phyloP scores from a whole-genome alignment of 1,284 basidiomycete genomes.

The Ustilago nuda region DNA sequence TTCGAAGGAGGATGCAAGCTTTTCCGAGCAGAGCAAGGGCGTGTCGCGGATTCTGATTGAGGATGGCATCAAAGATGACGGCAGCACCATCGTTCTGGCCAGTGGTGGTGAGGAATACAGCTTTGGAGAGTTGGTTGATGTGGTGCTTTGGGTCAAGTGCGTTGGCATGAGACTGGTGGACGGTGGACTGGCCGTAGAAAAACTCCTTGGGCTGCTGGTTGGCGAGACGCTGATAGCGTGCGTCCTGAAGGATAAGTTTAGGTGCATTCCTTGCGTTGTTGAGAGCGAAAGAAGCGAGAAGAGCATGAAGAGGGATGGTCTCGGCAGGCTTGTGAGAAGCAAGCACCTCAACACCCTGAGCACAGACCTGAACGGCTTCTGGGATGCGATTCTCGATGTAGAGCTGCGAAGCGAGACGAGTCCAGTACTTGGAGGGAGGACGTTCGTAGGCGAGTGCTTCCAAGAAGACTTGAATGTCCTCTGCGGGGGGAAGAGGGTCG shows the following conservation, averaged over 20 bases:
- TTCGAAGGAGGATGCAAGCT: conserved; percentile 62
- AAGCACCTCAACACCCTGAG: conserved; percentile 51
- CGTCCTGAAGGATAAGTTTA: conserved; percentile 61
- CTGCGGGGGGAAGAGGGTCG: conserved; percentile 59
- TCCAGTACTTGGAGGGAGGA: conserved; percentile 59
- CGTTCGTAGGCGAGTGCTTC: conserved; percentile 60
- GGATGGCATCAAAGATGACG: conserved; percentile 52
- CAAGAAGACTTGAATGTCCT: conserved; percentile 61
- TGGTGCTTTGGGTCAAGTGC: conserved; percentile 51
- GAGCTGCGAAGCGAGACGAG: conserved; percentile 57
- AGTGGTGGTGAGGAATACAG: conserved; percentile 46
- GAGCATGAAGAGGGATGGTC: conserved; percentile 49
- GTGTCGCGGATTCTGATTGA: conserved; percentile 50
- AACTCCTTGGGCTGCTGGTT: conserved; percentile 47
- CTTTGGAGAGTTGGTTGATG: conserved; percentile 51
- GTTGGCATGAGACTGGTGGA: conserved; percentile 40
- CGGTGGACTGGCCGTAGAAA: conserved; percentile 42
- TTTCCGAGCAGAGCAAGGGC: conserved; percentile 64
- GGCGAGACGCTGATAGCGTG: conserved; percentile 57
- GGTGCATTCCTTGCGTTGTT: conserved; percentile 54
- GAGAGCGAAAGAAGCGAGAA: conserved; percentile 57
- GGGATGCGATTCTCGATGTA: conserved; percentile 50
- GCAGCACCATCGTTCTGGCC: conserved; percentile 56
- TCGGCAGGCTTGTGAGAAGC: conserved; percentile 51
- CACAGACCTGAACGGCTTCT: conserved; percentile 54